phyloP scores from a whole-genome alignment of 495 filamentous ascomycete species.

The Penicillium silybi region DNA sequence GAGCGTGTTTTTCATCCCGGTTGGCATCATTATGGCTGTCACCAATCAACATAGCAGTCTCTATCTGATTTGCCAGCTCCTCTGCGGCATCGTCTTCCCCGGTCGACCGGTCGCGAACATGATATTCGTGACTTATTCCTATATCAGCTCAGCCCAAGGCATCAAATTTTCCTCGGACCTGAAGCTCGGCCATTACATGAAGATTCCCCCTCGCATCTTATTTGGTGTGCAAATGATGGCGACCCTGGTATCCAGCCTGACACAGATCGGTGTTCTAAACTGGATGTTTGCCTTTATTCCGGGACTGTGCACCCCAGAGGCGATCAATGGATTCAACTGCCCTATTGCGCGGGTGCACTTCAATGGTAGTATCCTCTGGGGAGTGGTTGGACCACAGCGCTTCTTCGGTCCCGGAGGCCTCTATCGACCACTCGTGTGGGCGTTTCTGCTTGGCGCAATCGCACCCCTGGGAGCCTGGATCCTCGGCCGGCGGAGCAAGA shows the following conservation, averaged over 20 bases:
- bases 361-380: conserved; percentile 86
- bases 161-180: conserved; percentile 48
- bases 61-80: conserved; percentile 73
- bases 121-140: conserved; percentile 83
- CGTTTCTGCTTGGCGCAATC: conserved; percentile 69
- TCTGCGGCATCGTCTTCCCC: conserved; percentile 73
- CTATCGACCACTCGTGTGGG: conserved; percentile 59
- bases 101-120: conserved; percentile 84
- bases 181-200: conserved; percentile 88
- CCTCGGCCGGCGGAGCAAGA: conserved; percentile 51
- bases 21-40: conserved; percentile 84
- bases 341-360: conserved; percentile 86
- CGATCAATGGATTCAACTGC: conserved; percentile 82
- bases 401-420: conserved; percentile 69
- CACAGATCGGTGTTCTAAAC: conserved; percentile 77
- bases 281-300: conserved; percentile 84
- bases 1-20: conserved; percentile 72
- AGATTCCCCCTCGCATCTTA: conserved; percentile 73
- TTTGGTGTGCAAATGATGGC: conserved; percentile 80
- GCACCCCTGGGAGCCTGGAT: conserved; percentile 66
- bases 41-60: conserved; percentile 79
- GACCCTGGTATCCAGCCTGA: conserved; percentile 71
- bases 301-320: conserved; percentile 69
- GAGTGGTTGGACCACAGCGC: conserved; percentile 71
- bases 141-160: conserved; percentile 50